Evolutionary conservation across 345 rosid genomes (phyloP).

Genomic region (Citrus mangshanensis): DNA sequence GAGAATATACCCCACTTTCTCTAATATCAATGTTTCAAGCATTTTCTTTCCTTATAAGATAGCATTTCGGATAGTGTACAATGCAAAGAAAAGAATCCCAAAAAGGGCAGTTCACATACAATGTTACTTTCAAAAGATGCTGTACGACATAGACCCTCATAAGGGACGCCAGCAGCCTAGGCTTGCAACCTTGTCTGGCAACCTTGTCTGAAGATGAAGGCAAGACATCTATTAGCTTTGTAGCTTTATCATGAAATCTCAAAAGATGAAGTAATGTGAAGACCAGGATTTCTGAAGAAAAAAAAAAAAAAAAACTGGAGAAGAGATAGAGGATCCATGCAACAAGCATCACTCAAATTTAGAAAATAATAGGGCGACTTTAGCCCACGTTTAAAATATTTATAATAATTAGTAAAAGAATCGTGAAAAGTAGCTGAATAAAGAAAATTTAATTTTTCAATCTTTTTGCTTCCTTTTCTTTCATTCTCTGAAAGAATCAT

Average conservation of each 20-base stretch:
- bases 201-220: constrained; percentile 60
- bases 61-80: background rate
- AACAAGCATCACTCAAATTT: background rate
- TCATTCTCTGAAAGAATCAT: background rate
- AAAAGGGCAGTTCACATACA: constrained; percentile 18
- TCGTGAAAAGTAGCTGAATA: background rate
- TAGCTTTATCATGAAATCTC: background rate
- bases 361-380: background rate
- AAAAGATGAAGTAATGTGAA: background rate
- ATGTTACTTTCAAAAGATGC: constrained; percentile 49
- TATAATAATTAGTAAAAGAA: background rate
- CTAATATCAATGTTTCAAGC: background rate
- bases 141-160: constrained; percentile 49
- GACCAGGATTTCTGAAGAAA: background rate
- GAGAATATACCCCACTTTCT: background rate
- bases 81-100: background rate
- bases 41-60: background rate
- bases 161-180: constrained; percentile 90
- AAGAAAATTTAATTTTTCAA: background rate
- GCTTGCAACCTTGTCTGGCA: constrained; percentile 99
- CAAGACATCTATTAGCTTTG: background rate
- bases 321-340: background rate
- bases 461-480: background rate
- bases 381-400: background rate
- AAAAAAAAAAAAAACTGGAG: background rate